These are phyloP conservation scores for Arabidopsis hybrid DNA, from an alignment of 441 rosid genomes.

Conservation along the genomic window DNA sequence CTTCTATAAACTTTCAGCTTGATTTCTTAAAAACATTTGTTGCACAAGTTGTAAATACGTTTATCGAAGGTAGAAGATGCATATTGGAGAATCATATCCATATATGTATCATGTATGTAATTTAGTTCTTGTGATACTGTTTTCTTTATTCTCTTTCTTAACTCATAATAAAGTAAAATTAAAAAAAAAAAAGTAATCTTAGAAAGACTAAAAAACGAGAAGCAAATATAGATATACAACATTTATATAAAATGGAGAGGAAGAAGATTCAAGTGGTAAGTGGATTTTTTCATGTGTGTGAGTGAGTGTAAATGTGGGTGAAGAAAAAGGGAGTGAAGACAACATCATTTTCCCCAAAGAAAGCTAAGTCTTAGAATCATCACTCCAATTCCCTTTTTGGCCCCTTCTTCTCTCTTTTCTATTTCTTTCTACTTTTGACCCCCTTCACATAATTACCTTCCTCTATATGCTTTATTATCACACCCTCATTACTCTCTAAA, in stretches of 20 bases:
- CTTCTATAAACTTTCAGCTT: too few relatives aligned
- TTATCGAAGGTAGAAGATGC: neutral
- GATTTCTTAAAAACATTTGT: too few relatives aligned
- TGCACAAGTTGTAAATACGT: too few relatives aligned
- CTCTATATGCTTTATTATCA: conserved; percentile 27
- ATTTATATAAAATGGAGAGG: neutral
- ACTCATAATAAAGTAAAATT: neutral
- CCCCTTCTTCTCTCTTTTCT: conserved; percentile 38
- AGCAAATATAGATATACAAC: neutral
- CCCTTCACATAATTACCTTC: conserved; percentile 34
- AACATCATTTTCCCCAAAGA: conserved; percentile 49
- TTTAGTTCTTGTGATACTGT: neutral
- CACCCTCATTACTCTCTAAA: conserved; percentile 38
- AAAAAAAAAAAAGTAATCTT: too few relatives aligned
- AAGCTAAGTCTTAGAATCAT: conserved; percentile 48
- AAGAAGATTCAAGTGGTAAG: conserved; percentile 27
- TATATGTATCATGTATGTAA: neutral
- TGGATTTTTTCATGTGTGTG: conserved; percentile 40
- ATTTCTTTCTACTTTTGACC: conserved; percentile 41
- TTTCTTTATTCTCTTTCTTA: neutral
- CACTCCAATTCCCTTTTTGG: conserved; percentile 45
- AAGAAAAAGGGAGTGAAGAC: conserved; percentile 44
- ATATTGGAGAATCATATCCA: neutral
- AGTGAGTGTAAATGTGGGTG: conserved; percentile 49
- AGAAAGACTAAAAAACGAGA: conserved; percentile 2